Base-by-base conservation (phyloP, 225 moss, liverwort and hornwort species). In the Takakia lepidozioides region DNA sequence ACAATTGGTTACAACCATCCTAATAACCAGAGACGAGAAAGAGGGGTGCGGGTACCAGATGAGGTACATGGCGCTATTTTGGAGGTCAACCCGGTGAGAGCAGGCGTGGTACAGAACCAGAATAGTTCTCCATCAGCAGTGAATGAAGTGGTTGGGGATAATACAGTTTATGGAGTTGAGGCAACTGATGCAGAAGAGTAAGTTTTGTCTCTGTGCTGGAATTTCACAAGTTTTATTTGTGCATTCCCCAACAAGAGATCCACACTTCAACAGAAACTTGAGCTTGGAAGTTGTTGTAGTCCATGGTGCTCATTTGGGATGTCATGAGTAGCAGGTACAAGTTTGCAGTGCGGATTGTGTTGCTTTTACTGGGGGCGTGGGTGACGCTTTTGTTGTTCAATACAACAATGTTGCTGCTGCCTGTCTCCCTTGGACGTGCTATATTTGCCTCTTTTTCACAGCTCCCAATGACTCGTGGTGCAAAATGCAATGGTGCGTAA, bases 401-500 rank as follows among this genome's bases (percentile, higher is more conserved):
- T 62, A 82, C 82, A 37, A 71, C 87, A 11, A 74, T 91, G 80
- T 70, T 98, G 62, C 68, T 91, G 2, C 64, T 98, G 43, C 95
- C 95, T 40, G 80, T 98, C 27, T 72, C 82, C 15, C 78, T 98
- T 43, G 95, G 93, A 21, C 86, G 89, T 60, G 72, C 76, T 38
- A 82, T 95, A 51, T 89, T 86, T 54, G 56, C 76, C 5, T 72
- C 86, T 40, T 84, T 95, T 27, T 89, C 81, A n/a, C 86, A 81
- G 20, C 81, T 95, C 5, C 93, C 95, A 51, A 75, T 95, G 18
- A 79, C 84, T 11, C 75, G 77, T 34, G 90, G 87, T 65, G 90
- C 87, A n/a, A 90, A 95, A 63, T 95, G 95, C 72, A 95, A 90
- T 49, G 95, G 95, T 95, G 25, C n/a, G n/a, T n/a, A n/a, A n/a